These are phyloP conservation scores for Laguncularia racemosa DNA, from an alignment of 345 rosid genomes.

Conservation along the genomic window DNA sequence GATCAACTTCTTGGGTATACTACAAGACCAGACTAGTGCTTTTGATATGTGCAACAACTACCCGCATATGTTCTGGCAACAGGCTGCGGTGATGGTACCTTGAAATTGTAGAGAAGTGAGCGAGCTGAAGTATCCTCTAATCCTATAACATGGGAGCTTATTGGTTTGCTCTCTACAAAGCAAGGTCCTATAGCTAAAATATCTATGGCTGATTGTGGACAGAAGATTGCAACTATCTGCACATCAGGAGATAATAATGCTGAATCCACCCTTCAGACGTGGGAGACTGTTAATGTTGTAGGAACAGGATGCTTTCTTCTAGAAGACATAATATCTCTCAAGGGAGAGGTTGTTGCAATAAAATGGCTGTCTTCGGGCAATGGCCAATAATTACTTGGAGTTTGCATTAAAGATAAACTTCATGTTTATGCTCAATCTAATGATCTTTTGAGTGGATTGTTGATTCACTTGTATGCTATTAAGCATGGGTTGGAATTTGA, in stretches of 20 bases:
- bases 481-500: constrained; percentile 24
- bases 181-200: constrained; percentile 48
- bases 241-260: constrained; percentile 23
- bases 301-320: constrained; percentile 57
- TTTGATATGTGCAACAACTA: constrained; percentile 18
- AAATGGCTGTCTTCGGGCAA: constrained; percentile 64
- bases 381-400: constrained; percentile 63
- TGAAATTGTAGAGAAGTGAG: constrained; percentile 75
- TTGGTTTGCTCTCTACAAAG: constrained; percentile 55
- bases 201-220: constrained; percentile 56
- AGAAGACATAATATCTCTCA: constrained; percentile 50
- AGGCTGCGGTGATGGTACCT: constrained; percentile 68
- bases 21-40: constrained; percentile 19
- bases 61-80: constrained; percentile 74
- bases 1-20: too few species aligned
- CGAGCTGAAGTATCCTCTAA: constrained; percentile 26
- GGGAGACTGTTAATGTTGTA: constrained; percentile 50
- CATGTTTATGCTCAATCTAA: constrained; percentile 46
- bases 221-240: constrained; percentile 58
- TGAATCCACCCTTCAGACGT: constrained; percentile 35
- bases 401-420: constrained; percentile 62
- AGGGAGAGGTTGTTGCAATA: constrained; percentile 40
- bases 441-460: constrained; percentile 9
- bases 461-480: constrained; percentile 13
- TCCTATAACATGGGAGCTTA: constrained; percentile 53